Conservation (phyloP, 345 rosid genomes). For the Linum trigynum region DNA sequence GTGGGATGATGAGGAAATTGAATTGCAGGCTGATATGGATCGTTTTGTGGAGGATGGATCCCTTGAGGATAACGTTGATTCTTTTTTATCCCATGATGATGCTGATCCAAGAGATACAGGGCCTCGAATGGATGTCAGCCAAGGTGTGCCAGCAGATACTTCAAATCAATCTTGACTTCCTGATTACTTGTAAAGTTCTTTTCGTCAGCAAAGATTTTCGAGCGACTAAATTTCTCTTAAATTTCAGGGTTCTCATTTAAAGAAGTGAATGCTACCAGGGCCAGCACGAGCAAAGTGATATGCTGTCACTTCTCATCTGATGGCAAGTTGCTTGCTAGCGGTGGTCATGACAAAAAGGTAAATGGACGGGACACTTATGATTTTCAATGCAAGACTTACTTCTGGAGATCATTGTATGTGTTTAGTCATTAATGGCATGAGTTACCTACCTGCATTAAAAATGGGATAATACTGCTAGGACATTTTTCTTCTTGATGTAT, state of each 20-base stretch:
- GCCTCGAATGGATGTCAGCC: slow-evolving; percentile 27
- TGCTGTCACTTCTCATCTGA: slow-evolving; percentile 64
- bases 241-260: slow-evolving; percentile 35
- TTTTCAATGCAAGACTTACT: background rate
- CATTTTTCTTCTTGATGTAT: no score
- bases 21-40: slow-evolving; percentile 45
- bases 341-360: slow-evolving; percentile 62
- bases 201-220: background rate
- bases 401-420: no score
- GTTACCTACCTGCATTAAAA: no score
- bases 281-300: slow-evolving; percentile 38
- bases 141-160: slow-evolving; percentile 26
- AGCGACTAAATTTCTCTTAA: slow-evolving; percentile 6
- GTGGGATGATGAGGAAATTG: background rate
- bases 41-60: slow-evolving; percentile 44
- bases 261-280: slow-evolving; percentile 24
- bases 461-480: no score
- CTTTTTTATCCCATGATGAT: slow-evolving; percentile 44
- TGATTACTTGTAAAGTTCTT: background rate
- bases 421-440: no score
- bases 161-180: no score
- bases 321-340: slow-evolving; percentile 63
- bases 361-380: background rate
- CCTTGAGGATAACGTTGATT: slow-evolving; percentile 49
- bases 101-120: slow-evolving; percentile 35